phyloP scores from a whole-genome alignment of 306 rosid species.

The Hylodesmum podocarpum region DNA sequence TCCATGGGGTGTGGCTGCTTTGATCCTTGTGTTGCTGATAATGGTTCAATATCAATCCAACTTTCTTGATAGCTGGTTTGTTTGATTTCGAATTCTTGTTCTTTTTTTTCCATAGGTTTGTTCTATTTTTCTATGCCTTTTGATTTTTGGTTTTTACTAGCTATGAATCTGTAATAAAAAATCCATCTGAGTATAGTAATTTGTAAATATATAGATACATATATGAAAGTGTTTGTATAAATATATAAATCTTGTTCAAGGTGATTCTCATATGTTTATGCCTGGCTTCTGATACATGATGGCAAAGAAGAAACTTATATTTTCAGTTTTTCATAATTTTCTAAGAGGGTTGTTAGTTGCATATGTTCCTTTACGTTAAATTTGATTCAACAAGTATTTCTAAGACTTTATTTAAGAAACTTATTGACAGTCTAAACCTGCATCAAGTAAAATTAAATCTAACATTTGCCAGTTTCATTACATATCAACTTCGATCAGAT shows the following conservation, averaged over 20 bases:
- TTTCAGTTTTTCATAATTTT: not conserved
- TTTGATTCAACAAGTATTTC: not conserved
- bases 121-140: not conserved
- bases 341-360: not conserved
- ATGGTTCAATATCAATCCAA: slow-evolving; percentile 64
- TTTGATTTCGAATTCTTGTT: slow-evolving; percentile 11
- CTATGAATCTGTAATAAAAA: not conserved
- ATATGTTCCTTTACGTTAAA: not conserved
- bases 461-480: no score
- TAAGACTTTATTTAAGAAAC: not conserved
- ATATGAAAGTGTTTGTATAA: not conserved
- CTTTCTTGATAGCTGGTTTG: slow-evolving; percentile 70
- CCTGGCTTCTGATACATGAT: not conserved
- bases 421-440: no score
- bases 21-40: slow-evolving; percentile 66
- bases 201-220: slow-evolving; percentile 26
- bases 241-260: not conserved
- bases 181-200: not conserved
- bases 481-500: no score
- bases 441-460: no score
- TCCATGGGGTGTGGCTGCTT: slow-evolving; percentile 95
- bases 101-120: slow-evolving; percentile 9
- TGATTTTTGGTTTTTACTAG: not conserved
- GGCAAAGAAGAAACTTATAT: not conserved
- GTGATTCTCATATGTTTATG: not conserved